Evolutionary conservation across 495 filamentous ascomycete genomes (phyloP).

Genomic region (Aspergillus baeticus): DNA sequence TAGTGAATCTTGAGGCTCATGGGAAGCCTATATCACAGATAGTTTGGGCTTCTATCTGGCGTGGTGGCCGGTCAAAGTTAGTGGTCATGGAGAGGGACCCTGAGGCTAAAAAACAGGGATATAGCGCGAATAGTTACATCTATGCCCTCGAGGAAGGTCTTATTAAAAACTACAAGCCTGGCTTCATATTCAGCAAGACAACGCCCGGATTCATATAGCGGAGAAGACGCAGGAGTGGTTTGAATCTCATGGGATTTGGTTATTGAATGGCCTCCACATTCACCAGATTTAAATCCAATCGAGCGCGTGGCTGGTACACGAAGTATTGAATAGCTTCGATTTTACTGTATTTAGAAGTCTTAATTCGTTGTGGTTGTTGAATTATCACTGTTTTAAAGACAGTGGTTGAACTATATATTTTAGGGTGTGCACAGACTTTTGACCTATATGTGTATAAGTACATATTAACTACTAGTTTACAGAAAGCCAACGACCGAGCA

Average conservation of each 20-base stretch:
- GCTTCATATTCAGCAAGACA: neutral
- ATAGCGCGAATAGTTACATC: neutral
- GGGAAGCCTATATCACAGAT: neutral
- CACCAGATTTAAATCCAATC: conserved; percentile 3
- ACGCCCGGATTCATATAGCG: neutral
- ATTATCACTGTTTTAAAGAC: too few species aligned
- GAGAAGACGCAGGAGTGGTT: neutral
- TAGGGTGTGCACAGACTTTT: too few species aligned
- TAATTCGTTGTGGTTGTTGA: too few species aligned
- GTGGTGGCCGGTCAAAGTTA: neutral
- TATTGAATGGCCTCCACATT: conserved; percentile 1
- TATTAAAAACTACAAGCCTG: neutral
- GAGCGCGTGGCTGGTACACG: neutral
- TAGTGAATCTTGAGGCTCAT: neutral
- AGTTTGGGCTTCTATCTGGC: neutral
- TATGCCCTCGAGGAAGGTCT: neutral
- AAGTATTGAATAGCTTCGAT: too few species aligned
- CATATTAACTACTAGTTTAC: too few species aligned
- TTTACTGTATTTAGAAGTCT: too few species aligned
- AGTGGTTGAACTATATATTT: too few species aligned
- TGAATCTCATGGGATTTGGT: neutral
- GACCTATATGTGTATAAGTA: too few species aligned
- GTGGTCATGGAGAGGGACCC: neutral
- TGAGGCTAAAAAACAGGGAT: neutral
- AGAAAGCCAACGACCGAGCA: too few species aligned